phyloP scores from a whole-genome alignment of 306 rosid genomes.

The Leucaena leucocephala region DNA sequence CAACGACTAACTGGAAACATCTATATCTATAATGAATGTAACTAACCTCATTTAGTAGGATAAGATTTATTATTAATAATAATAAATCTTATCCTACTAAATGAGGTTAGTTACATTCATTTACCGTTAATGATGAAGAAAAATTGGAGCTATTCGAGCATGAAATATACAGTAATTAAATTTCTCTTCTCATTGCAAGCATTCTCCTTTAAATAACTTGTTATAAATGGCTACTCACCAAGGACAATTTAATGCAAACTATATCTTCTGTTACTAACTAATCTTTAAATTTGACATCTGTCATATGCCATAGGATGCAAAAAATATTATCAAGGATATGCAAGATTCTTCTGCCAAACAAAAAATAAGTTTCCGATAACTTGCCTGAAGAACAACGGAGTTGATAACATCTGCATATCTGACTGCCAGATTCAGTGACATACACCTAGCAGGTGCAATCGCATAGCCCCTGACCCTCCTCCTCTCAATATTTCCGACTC shows the following conservation, averaged over 20 bases:
- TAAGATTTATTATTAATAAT: not conserved
- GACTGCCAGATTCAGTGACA: conserved; percentile 88
- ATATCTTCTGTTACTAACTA: conserved; percentile 9
- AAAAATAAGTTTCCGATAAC: conserved; percentile 35
- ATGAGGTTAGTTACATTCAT: not conserved
- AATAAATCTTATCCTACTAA: not conserved
- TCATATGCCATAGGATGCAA: not conserved
- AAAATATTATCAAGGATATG: conserved; percentile 15
- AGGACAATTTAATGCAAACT: conserved; percentile 1
- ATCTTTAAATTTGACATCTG: not conserved
- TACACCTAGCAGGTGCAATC: conserved; percentile 90
- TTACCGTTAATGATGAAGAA: too few species aligned
- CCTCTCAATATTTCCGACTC: conserved; percentile 72
- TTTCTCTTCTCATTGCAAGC: conserved; percentile 1
- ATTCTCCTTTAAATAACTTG: not conserved
- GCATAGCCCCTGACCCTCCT: conserved; percentile 85
- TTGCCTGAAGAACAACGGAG: conserved; percentile 92
- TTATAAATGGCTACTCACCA: not conserved
- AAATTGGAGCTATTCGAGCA: not conserved
- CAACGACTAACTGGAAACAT: not conserved
- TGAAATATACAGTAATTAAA: not conserved
- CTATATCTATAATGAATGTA: not conserved
- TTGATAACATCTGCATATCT: conserved; percentile 92
- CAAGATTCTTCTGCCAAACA: conserved; percentile 4
- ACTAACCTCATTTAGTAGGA: too few species aligned